Conservation (phyloP, 1,284 basidiomycete species). For the Apiotrichum domesticum region DNA sequence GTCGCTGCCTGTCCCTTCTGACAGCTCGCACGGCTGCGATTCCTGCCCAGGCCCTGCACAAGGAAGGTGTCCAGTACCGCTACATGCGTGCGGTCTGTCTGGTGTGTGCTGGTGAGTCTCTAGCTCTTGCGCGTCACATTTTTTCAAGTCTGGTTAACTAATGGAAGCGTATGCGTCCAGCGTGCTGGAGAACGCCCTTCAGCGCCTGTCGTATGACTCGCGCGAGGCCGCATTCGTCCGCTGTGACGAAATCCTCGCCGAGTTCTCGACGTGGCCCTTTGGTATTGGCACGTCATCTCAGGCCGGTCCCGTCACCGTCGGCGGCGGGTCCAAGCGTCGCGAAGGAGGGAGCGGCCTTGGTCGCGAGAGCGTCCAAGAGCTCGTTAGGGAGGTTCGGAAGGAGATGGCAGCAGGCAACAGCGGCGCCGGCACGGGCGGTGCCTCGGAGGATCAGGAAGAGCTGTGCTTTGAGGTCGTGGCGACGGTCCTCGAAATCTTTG, state of each 20-base stretch:
- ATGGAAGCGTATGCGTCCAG: conserved; percentile 69
- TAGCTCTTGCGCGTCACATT: too few relatives aligned
- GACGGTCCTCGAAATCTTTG: conserved; percentile 82
- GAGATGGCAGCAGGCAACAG: conserved; percentile 56
- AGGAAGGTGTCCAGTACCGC: conserved; percentile 71
- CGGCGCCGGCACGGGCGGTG: conserved; percentile 57
- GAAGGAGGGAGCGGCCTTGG: conserved; percentile 43
- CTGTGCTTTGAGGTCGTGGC: conserved; percentile 80
- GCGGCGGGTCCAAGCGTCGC: conserved; percentile 36
- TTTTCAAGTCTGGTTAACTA: neutral
- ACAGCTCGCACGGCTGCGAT: conserved; percentile 78
- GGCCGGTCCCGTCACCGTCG: conserved; percentile 37
- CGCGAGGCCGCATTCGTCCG: conserved; percentile 82
- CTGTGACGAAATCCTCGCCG: conserved; percentile 83
- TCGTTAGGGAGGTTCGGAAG: conserved; percentile 70
- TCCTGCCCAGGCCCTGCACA: conserved; percentile 60
- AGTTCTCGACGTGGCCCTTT: conserved; percentile 86
- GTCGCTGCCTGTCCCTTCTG: conserved; percentile 67
- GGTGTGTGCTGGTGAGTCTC: conserved; percentile 61
- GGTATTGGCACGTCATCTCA: conserved; percentile 49
- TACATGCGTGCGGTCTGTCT: conserved; percentile 73
- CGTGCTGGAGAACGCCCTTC: conserved; percentile 89
- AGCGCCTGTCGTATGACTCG: conserved; percentile 78
- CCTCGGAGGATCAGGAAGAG: conserved; percentile 64
- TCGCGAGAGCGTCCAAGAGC: conserved; percentile 66